Evolutionary conservation across 805 yeast genomes (phyloP), one percentile per base, ranked within the genome.

Genomic region (Candida sakaeoensis): DNA sequence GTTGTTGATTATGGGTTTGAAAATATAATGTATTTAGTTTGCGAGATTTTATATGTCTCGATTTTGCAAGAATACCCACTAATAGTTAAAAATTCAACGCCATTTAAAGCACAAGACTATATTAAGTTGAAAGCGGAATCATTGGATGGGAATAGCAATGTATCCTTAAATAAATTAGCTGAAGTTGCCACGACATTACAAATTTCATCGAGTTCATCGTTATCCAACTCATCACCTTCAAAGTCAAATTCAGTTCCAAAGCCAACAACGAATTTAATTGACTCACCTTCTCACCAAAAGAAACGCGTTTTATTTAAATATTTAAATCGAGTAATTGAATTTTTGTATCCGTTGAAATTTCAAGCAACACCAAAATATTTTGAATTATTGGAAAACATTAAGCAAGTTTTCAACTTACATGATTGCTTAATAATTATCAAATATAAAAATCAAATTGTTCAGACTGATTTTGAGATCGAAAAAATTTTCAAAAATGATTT

Each of bases 1-100:
- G 72, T 83, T 26, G 81, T 79, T 45, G 95, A 86, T 58, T 86
- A 81, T 63, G 95, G 95, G 1, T 86, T 86, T 55, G 89, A 87
- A 51, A 55, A 72, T 2, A 70, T 81, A n/a, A 61, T 84, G 42
- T 71, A 71, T 43, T 81, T 85, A 2, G 57, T 87, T 19, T 75
- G 85, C 45, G 91, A 84, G 48, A 70, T 85, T 2, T 75, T 83
- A 49, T 82, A 80, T 53, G 79, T 74, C 39, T 61, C 75, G 21
- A 68, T 85, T 5, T 54, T 79, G 28, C 68, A 68, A 31, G 88
- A 82, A 45, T 84, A 80, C 52, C 91, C 93, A 8, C 57, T 83
- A 40, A 68, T 78, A 4, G 67, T 77, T n/a, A 74, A 65, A 53
- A 53, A 53, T 27, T 52, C 63, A 13, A 40, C 51, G 7, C 59